A percentile compares a stretch with the other conserved stretches of the same genome.
Evolutionary conservation across 2,329 filamentous ascomycete genomes (phyloP).

Genomic region (Penicillium griseofulvum): DNA sequence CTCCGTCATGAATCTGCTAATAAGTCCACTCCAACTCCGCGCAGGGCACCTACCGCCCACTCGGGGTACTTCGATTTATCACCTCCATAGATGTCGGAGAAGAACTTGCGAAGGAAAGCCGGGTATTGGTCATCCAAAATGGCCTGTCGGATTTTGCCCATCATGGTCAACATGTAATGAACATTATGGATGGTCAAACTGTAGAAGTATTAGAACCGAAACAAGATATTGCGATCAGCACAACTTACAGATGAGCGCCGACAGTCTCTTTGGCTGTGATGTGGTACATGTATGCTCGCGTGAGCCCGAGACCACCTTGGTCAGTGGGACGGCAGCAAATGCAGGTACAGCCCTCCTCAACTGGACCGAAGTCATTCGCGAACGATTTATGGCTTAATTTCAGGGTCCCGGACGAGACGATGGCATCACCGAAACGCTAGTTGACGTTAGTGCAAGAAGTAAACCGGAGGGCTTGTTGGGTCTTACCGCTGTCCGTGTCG

Average conservation of each 20-base stretch:
- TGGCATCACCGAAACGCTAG: slow-evolving; percentile 84
- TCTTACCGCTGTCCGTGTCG: slow-evolving; percentile 78
- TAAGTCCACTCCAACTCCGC: slow-evolving; percentile 75
- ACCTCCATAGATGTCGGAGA: slow-evolving; percentile 64
- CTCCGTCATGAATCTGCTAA: slow-evolving; percentile 36
- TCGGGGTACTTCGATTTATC: slow-evolving; percentile 66
- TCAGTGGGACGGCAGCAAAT: slow-evolving; percentile 66
- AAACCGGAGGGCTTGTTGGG: neutral
- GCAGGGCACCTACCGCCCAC: slow-evolving; percentile 82
- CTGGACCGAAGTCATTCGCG: slow-evolving; percentile 74
- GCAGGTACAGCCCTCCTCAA: slow-evolving; percentile 81
- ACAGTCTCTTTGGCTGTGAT: slow-evolving; percentile 92
- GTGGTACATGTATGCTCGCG: slow-evolving; percentile 86
- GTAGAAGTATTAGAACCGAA: slow-evolving; percentile 33
- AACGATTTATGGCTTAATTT: slow-evolving; percentile 78
- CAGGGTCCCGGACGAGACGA: slow-evolving; percentile 76
- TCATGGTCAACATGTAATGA: slow-evolving; percentile 82
- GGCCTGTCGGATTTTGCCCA: slow-evolving; percentile 70
- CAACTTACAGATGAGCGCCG: slow-evolving; percentile 65
- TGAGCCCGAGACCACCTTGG: slow-evolving; percentile 74
- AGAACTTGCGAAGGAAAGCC: slow-evolving; percentile 74
- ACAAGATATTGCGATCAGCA: neutral
- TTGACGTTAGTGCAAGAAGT: neutral
- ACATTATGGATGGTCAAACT: slow-evolving; percentile 93
- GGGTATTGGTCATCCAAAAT: slow-evolving; percentile 81